These are phyloP conservation scores for Lodderomyces pseudojiufengensis DNA, from an alignment of 1,139 yeast species.

Conservation along the genomic window DNA sequence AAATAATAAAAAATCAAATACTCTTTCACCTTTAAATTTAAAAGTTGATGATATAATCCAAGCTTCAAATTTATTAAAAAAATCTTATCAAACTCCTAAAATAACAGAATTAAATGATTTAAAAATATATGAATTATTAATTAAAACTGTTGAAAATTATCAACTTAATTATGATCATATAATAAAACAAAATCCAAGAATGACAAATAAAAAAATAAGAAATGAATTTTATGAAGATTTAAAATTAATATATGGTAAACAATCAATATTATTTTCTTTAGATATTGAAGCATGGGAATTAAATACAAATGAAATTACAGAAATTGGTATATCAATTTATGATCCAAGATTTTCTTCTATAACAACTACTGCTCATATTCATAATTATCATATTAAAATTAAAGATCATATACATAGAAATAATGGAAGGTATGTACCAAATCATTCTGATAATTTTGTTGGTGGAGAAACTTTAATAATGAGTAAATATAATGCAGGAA, in stretches of 20 bases:
- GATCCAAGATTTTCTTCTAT: slow-evolving; percentile 43
- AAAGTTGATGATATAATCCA: too few species aligned
- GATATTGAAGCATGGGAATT: slow-evolving; percentile 69
- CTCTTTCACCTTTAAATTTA: too few species aligned
- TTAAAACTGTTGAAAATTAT: too few species aligned
- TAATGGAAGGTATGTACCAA: slow-evolving; percentile 63
- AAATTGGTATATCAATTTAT: slow-evolving; percentile 65
- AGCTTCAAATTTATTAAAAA: too few species aligned
- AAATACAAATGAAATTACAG: slow-evolving; percentile 47
- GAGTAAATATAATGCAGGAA: slow-evolving; percentile 29
- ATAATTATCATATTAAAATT: slow-evolving; percentile 55
- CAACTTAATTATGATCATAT: neutral
- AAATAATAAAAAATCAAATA: too few species aligned
- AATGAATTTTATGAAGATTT: slow-evolving; percentile 4
- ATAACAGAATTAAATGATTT: too few species aligned
- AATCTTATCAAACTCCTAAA: too few species aligned
- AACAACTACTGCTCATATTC: slow-evolving; percentile 34
- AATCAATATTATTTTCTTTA: slow-evolving; percentile 45
- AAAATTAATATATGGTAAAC: slow-evolving; percentile 23
- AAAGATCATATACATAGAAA: slow-evolving; percentile 42
- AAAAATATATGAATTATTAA: too few species aligned
- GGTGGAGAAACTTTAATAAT: slow-evolving; percentile 53
- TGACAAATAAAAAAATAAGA: slow-evolving; percentile 4
- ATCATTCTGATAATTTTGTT: slow-evolving; percentile 53
- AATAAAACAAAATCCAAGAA: slow-evolving; percentile 6